phyloP scores from a whole-genome alignment of 2,329 filamentous ascomycete species.

The Trichoderma atroviride region DNA sequence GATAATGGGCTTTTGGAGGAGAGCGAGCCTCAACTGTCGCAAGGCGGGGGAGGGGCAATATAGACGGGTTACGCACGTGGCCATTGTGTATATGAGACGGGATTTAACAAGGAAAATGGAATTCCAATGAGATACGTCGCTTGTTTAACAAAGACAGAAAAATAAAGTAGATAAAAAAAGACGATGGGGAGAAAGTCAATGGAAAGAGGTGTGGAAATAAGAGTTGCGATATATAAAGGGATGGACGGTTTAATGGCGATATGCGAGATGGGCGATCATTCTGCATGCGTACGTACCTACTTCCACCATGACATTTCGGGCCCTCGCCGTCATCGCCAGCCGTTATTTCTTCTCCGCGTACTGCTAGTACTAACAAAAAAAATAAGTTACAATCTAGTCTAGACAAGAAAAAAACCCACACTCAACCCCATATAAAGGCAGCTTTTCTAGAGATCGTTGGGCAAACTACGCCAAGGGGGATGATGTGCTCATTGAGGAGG shows the following conservation, averaged over 20 bases:
- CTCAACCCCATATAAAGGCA: conserved; percentile 2
- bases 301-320: neutral
- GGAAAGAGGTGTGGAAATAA: neutral
- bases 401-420: neutral
- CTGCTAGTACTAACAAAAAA: neutral
- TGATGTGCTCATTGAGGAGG: conserved; percentile 28
- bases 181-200: neutral
- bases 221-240: neutral
- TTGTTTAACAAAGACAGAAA: neutral
- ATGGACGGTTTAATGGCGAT: neutral
- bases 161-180: neutral
- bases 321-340: conserved; percentile 3
- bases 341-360: neutral
- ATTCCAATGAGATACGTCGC: neutral
- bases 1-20: neutral
- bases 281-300: neutral
- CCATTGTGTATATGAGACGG: conserved; percentile 26
- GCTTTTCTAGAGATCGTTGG: conserved; percentile 7
- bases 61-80: conserved; percentile 28
- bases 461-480: neutral
- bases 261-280: neutral
- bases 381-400: neutral
- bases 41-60: conserved; percentile 3
- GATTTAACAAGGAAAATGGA: neutral
- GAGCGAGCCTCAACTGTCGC: neutral